Percentiles rank a stretch among this genome's conserved stretches.
Evolutionary conservation across 768 basidiomycete genomes (phyloP).

Genomic region (Termitomyces sp.): DNA sequence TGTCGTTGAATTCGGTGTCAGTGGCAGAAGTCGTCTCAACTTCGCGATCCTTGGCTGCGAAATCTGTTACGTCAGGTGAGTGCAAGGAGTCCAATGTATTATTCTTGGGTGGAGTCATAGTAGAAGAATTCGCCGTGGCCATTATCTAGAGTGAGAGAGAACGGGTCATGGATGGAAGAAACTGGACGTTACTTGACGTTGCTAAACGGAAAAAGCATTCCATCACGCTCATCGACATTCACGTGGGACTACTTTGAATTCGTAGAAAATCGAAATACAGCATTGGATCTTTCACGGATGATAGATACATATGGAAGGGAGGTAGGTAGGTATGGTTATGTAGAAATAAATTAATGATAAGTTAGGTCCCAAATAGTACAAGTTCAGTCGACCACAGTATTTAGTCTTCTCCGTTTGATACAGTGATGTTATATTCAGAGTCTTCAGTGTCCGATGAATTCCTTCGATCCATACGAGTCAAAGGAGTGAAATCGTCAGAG

Average conservation of each 20-base stretch:
- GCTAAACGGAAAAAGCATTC: constrained; percentile 8
- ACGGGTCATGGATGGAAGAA: constrained; percentile 11
- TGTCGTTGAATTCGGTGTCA: constrained; percentile 64
- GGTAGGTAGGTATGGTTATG: too few relatives aligned
- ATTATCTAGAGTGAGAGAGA: constrained; percentile 12
- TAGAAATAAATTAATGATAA: constrained; percentile 7
- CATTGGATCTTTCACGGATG: not conserved
- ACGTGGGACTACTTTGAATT: constrained; percentile 6
- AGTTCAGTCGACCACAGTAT: not conserved
- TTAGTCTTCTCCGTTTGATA: not conserved
- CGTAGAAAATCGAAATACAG: not conserved
- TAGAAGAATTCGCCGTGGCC: constrained; percentile 15
- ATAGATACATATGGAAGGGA: too few relatives aligned
- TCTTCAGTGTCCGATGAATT: constrained; percentile 31
- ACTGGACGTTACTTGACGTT: constrained; percentile 6
- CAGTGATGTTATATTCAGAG: constrained; percentile 22
- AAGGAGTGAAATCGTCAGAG: constrained; percentile 17
- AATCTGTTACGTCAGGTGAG: constrained; percentile 39
- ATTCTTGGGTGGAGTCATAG: constrained; percentile 5
- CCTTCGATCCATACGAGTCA: constrained; percentile 18
- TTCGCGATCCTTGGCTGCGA: constrained; percentile 24
- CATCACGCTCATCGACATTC: constrained; percentile 5
- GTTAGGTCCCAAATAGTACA: constrained; percentile 4
- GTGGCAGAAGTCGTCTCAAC: constrained; percentile 35
- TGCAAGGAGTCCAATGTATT: constrained; percentile 44